These are phyloP conservation scores for Heterobasidion annosum DNA, from an alignment of 1,284 basidiomycete genomes.

Conservation along the genomic window DNA sequence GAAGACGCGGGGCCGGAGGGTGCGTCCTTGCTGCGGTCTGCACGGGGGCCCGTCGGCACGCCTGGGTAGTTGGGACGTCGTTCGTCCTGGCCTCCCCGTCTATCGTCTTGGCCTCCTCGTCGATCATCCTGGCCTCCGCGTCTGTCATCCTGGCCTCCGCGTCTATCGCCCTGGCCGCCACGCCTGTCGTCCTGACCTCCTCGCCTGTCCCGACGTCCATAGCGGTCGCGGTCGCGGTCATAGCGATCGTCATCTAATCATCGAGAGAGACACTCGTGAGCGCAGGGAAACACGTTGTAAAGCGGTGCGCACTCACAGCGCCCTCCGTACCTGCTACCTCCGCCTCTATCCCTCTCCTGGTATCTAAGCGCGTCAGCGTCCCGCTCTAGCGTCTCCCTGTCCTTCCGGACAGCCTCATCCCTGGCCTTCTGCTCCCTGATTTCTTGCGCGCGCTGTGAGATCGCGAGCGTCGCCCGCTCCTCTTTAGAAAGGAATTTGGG, in stretches of 20 bases:
- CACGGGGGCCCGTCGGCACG: constrained; percentile 78
- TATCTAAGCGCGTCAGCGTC: constrained; percentile 63
- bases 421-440: constrained; percentile 60
- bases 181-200: constrained; percentile 23
- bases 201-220: constrained; percentile 22
- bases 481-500: constrained; percentile 87
- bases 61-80: constrained; percentile 38
- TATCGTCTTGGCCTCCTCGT: constrained; percentile 3
- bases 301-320: constrained; percentile 32
- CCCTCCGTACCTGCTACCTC: constrained; percentile 29
- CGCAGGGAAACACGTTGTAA: constrained; percentile 11
- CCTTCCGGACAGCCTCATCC: constrained; percentile 44
- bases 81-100: neutral
- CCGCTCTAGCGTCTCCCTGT: constrained; percentile 63
- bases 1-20: constrained; percentile 21
- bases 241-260: constrained; percentile 49
- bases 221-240: constrained; percentile 33
- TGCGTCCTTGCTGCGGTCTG: constrained; percentile 47
- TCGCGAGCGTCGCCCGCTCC: constrained; percentile 80
- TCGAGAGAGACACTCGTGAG: constrained; percentile 1
- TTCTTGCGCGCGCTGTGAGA: constrained; percentile 77
- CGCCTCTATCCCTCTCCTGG: constrained; percentile 21
- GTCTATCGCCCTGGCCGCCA: constrained; percentile 14
- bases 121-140: neutral
- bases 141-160: constrained; percentile 1